Evolutionary conservation across 2,329 filamentous ascomycete species (phyloP), one percentile per base, ranked within the genome.

Genomic region (Aureobasidium musti): DNA sequence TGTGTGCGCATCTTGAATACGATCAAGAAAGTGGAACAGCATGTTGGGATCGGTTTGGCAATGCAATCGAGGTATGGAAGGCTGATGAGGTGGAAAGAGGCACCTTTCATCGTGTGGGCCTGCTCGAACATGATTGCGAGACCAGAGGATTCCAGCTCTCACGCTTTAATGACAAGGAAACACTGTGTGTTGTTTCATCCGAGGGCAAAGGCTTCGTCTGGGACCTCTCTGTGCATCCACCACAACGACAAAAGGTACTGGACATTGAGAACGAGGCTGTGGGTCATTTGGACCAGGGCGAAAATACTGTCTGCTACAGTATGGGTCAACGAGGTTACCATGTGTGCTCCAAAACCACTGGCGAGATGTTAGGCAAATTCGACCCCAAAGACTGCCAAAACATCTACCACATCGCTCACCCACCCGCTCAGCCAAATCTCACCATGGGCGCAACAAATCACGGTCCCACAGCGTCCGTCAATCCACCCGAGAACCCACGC

Each of bases 1-100:
- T 77, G 5, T 81, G 78, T 65, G 81, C 80, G 1, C 81, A 82
- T 71, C 71, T 82, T 13, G 80, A 82, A 63, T 82, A 82, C 64
- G 61, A 64, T 17, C 61, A 64, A 45, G 75, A 81, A 66, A 77
- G 81, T 71, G 80, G 80, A 13, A 79, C 77, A 57, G 79, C 77
- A 2, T 79, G 80, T 2, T 82, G 79, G 71, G 80, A 82, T 69
- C 74, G 79, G 0, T 76, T 78, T 49, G 79, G 79, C 3, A 77
- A 82, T 70, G 75, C 78, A 1, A 68, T 82, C 1, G 80, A 82
- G 68, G 78, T 82, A 2, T 82, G 81, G 80, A 74, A 77, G 65
- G 74, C 77, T 0, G 75, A 77, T 26, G 77, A 72, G 13, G 67
- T 73, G 14, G 53, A 68, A 14, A 74, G 77, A 37, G 80, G 79